Evolutionary conservation across 2,329 filamentous ascomycete genomes (phyloP), one percentile per base, ranked within the genome.

Genomic region (Penicillium sp.): DNA sequence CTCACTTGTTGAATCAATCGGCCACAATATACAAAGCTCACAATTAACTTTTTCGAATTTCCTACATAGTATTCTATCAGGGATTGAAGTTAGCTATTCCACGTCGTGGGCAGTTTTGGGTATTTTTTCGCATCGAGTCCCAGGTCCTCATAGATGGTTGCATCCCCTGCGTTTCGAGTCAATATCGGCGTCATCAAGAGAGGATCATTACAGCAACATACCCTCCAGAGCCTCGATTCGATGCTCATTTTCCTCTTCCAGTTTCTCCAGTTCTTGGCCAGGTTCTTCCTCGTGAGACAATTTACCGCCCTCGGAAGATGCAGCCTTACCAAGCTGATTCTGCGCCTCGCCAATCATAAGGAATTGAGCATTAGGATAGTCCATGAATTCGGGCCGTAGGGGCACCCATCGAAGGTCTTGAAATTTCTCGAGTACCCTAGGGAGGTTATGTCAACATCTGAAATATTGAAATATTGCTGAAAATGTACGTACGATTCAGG

Each of bases 311-410:
- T 73, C 67, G n/a, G 70, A 66, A 30, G 62, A 66, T 10, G 67
- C 70, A 23, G 67, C 70, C 58, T 70, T 73, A 6, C 69, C 71
- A 39, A 74, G 63, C 3, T 63, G 58, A 26, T 69, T 65, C 19
- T 69, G 63, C 1, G 68, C 66, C 2, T 82, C 81, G 7, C 91
- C 91, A 41, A 96, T 86, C 53, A 96, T 79, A 9, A 96, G 74
- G 50, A 96, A 81, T 67, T 96, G 90, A 0, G 88, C 83, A 60
- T 90, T 88, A 32, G 80, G 80, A 66, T 89, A 90, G 63, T 93
- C 81, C 3, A 96, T 78, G 61, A 91, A 85, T 54, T 88, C 83
- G 0, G 91, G 89, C 60, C 86, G 79, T 0, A 89, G 79, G 0
- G 89, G 84, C 52, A 85, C 79, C 91, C 91, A 96, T 41, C 89